phyloP scores from a whole-genome alignment of 2,329 filamentous ascomycete genomes.

The Venturia effusa region DNA sequence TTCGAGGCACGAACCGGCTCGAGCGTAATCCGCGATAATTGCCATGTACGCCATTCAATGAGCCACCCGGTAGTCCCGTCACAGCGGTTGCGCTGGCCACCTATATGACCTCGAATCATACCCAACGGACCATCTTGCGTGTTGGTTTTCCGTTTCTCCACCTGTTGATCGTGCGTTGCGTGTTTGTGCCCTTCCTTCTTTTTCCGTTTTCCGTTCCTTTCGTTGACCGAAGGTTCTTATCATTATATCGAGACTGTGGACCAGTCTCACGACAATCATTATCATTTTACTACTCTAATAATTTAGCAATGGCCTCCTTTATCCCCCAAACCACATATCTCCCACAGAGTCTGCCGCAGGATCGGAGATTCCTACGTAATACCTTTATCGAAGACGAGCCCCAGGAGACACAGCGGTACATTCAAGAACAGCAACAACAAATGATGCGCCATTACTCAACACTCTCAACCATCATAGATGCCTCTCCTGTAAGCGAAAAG shows the following conservation, averaged over 20 bases:
- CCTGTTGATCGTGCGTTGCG: not conserved
- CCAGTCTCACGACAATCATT: slow-evolving; percentile 20
- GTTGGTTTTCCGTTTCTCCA: not conserved
- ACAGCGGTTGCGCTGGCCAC: not conserved
- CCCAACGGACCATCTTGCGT: not conserved
- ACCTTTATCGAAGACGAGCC: slow-evolving; percentile 50
- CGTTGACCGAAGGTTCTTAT: slow-evolving; percentile 35
- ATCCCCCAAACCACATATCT: slow-evolving; percentile 15
- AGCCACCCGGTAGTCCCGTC: slow-evolving; percentile 1
- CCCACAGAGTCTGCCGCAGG: slow-evolving; percentile 20
- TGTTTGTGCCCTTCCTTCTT: not conserved
- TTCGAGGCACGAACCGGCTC: not conserved
- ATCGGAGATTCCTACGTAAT: slow-evolving; percentile 44
- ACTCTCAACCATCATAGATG: slow-evolving; percentile 9
- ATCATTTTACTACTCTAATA: slow-evolving; percentile 19
- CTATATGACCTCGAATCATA: slow-evolving; percentile 7
- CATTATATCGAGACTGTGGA: slow-evolving; percentile 28
- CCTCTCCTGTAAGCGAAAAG: slow-evolving; percentile 36
- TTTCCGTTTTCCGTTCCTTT: slow-evolving; percentile 16
- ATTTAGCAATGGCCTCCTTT: slow-evolving; percentile 17
- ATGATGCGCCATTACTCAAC: slow-evolving; percentile 7
- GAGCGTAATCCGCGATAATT: not conserved
- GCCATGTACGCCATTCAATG: not conserved
- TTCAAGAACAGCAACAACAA: not conserved
- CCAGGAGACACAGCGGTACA: slow-evolving; percentile 6